Evolutionary conservation across 768 basidiomycete genomes (phyloP), one percentile per base, ranked within the genome.

Genomic region (Pholiota microspora): DNA sequence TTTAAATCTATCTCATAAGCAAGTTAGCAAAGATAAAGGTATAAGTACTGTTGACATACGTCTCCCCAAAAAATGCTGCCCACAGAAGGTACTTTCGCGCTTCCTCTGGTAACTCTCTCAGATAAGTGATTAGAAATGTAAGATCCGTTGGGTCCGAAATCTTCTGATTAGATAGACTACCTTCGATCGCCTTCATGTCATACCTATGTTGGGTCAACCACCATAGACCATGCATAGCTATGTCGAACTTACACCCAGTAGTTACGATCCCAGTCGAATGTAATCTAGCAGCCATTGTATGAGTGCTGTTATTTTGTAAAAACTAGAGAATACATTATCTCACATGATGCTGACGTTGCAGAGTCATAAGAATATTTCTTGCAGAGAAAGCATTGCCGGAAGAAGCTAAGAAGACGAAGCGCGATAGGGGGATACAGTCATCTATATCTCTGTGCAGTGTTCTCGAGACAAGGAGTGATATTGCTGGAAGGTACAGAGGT

Each of bases 51-150:
- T 46, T 4, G 46, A 75, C 80, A 54, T 59, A 86, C 84, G 83
- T 85, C 60, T 86, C 80, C 3, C 87, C 88, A 58, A 89, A 88
- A 63, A 87, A 81, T 7, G 83, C 81, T 13, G 86, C 87, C 87
- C 87, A 89, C 34, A 79, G 69, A 13, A 90, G 71, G 63, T 84
- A 89, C 56, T 82, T 87, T 56, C 75, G 73, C 1, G 85, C 85
- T 56, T 87, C 86, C 27, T 80, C 78, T 2, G 83, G 80, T 16
- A 89, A 73, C 61, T 83, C 79, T 53, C 77, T 73, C 65, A 88
- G 71, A 53, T 84, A 84, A 13, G 78, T 71, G 35, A 78, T 75
- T 45, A 89, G 71, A 65, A 85, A 88, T 21, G 77, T 76, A 16
- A 85, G 69, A 64, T 88, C 85, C 10, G 78, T 81, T 0, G 86